Base-by-base conservation (phyloP, 441 rosid species). In the Erodium texanum region DNA sequence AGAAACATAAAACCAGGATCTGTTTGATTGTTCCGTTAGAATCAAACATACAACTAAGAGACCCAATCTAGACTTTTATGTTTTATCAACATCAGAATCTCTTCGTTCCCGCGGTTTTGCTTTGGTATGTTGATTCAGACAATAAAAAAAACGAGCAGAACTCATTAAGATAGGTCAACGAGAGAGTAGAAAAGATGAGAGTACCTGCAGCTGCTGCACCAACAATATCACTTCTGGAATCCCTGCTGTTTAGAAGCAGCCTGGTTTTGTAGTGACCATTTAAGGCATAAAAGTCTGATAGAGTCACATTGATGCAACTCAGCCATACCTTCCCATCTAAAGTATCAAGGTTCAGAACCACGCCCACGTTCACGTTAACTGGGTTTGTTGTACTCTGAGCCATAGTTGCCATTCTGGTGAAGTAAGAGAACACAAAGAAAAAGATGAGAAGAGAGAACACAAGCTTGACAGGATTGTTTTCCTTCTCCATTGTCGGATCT, bases 161-260 rank as follows among this genome's bases (percentile, higher is more conserved):
- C n/a, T n/a, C n/a, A n/a, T n/a, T n/a, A n/a, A n/a, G n/a, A n/a
- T n/a, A n/a, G n/a, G n/a, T n/a, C n/a, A n/a, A n/a, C n/a, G n/a
- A 10, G 9, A 36, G 41, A 7, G 9, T 36, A 50, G 7, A 6
- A 3, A 14, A 50, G 58, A 16, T 16, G 18, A 15, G 16, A 50
- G 58, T 50, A 50, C 58, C 20, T 50, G 58, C 58, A 50, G 58
- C 20, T 3, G 58, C 58, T 50, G 58, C 58, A 50, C 22, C 58
- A 5, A 50, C 18, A 1, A 50, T 20, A 50, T 50, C 58, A 50
- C 58, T 50, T 4, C n/a, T 50, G 19, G 58, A 50, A 16, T 50
- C 58, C 19, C 7, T 50, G 58, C 7, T 16, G 58, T 50, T 5
- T 16, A 50, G 58, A 15, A 16, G 20, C 58, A 50, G 58, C 18